Conservation (phyloP, 345 rosid genomes). For the Bruguiera sexangula region DNA sequence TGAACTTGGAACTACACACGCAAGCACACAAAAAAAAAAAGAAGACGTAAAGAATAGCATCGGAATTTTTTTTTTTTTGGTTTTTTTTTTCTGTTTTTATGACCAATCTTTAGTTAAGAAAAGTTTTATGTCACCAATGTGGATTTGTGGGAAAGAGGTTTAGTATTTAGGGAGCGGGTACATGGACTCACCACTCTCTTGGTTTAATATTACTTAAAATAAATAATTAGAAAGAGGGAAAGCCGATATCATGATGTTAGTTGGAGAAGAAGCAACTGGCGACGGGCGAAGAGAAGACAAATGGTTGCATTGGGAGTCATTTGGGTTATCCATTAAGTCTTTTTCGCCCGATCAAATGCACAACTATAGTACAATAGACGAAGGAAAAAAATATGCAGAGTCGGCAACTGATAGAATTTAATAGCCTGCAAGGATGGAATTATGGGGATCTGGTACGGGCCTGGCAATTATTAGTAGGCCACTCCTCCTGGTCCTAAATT, state of each 20-base stretch:
- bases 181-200: no score
- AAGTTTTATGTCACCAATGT: no score
- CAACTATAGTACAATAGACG: no score
- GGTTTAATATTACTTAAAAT: background rate
- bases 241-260: slow-evolving; percentile 12
- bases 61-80: no score
- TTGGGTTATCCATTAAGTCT: background rate
- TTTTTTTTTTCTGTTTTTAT: no score
- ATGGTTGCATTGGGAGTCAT: background rate
- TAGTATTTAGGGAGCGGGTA: no score
- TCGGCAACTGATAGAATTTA: slow-evolving; percentile 18
- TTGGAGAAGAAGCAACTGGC: slow-evolving; percentile 9
- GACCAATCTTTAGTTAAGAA: no score
- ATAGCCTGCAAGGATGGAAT: background rate
- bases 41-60: no score
- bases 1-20: no score
- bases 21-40: no score
- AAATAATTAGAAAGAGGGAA: background rate
- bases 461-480: slow-evolving; percentile 48
- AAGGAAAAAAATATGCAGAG: no score
- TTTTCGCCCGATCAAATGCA: background rate
- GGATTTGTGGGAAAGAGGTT: no score
- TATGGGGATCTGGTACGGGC: slow-evolving; percentile 17
- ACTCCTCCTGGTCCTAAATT: slow-evolving; percentile 27
- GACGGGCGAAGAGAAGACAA: background rate